A percentile compares a stretch with the other conserved stretches of the same genome.
Conservation (phyloP, 768 basidiomycete genomes). For the Pseudohyphozyma bogoriensis region DNA sequence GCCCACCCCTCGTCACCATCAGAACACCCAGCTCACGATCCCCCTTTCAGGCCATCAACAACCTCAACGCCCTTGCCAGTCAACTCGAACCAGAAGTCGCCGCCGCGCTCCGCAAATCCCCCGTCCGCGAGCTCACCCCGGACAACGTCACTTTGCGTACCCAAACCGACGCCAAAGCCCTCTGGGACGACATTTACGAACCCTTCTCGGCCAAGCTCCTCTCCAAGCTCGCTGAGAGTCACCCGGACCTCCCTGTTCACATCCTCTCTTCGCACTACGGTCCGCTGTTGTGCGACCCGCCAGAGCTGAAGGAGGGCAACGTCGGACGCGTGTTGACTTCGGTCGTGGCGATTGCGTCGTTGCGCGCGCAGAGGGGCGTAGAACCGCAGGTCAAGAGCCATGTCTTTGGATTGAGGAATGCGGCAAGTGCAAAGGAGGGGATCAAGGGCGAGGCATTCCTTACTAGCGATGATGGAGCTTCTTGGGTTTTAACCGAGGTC, state of each 20-base stretch:
- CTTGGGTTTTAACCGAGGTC: constrained; percentile 38
- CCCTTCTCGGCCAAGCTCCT: constrained; percentile 36
- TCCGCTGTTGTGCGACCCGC: constrained; percentile 39
- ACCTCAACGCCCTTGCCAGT: too few species aligned
- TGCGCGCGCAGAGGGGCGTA: constrained; percentile 39
- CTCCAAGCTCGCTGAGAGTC: constrained; percentile 36
- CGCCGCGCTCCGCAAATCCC: too few species aligned
- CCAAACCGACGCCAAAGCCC: too few species aligned
- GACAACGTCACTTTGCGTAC: too few species aligned
- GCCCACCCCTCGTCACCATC: too few species aligned
- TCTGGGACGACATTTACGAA: too few species aligned
- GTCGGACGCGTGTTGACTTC: constrained; percentile 36
- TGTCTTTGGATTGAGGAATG: constrained; percentile 40
- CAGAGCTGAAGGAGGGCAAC: constrained; percentile 1
- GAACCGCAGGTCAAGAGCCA: constrained; percentile 40
- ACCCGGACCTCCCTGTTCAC: constrained; percentile 42
- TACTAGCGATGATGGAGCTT: constrained; percentile 37
- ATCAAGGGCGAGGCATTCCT: constrained; percentile 33
- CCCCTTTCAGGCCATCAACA: too few species aligned
- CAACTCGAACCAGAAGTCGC: too few species aligned
- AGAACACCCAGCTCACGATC: too few species aligned
- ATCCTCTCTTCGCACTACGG: constrained; percentile 42
- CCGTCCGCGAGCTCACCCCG: too few species aligned
- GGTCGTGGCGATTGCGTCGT: constrained; percentile 39
- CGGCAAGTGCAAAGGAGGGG: constrained; percentile 22